Percentiles rank a stretch among this genome's conserved stretches.
Conservation (phyloP, 306 rosid genomes). For the Cercis canadensis region DNA sequence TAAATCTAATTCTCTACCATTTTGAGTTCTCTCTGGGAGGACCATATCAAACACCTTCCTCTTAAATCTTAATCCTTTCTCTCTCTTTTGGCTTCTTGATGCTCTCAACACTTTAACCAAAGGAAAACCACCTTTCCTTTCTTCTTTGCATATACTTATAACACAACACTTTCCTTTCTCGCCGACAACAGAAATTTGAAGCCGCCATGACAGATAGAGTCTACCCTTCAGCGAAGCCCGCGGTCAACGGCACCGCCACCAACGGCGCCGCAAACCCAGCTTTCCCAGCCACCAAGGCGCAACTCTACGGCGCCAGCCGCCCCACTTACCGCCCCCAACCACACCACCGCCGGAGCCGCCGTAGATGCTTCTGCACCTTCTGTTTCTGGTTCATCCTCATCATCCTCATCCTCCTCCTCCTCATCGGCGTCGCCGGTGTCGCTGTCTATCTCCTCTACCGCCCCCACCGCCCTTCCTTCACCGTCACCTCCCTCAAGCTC, state of each 20-base stretch:
- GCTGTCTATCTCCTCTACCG: slow-evolving; percentile 69
- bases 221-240: slow-evolving; percentile 64
- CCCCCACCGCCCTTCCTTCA: slow-evolving; percentile 45
- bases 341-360: slow-evolving; percentile 52
- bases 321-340: slow-evolving; percentile 82
- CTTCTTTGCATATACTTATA: too few relatives aligned
- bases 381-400: slow-evolving; percentile 59
- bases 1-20: not conserved
- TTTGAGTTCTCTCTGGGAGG: too few relatives aligned
- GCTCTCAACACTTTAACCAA: not conserved
- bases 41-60: slow-evolving; percentile 16
- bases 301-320: slow-evolving; percentile 67
- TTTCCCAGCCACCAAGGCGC: slow-evolving; percentile 69
- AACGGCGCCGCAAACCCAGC: slow-evolving; percentile 37
- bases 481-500: slow-evolving; percentile 45
- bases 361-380: slow-evolving; percentile 66
- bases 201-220: slow-evolving; percentile 69
- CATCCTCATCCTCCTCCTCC: slow-evolving; percentile 56
- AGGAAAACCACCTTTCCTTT: not conserved
- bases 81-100: not conserved
- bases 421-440: slow-evolving; percentile 54
- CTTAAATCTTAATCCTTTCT: not conserved
- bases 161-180: not conserved
- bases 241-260: slow-evolving; percentile 31
- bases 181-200: slow-evolving; percentile 3